Evolutionary conservation across 2,329 filamentous ascomycete genomes (phyloP).

Genomic region (Calonectria fujianensis): DNA sequence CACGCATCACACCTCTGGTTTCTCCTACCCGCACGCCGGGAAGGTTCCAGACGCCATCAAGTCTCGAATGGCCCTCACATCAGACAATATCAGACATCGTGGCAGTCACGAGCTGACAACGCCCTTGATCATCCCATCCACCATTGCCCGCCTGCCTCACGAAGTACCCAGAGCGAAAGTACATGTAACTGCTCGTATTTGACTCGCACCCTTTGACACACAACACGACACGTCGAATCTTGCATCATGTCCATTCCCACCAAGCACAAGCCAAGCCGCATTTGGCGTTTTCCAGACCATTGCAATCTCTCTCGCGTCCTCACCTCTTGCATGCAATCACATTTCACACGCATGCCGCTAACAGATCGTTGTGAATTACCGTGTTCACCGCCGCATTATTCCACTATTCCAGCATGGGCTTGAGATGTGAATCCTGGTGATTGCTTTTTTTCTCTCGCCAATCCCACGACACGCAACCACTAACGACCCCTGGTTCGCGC

Average conservation of each 20-base stretch:
- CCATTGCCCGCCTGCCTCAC: neutral
- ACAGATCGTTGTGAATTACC: conserved; percentile 2
- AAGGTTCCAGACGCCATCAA: conserved; percentile 18
- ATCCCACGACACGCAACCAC: conserved; percentile 23
- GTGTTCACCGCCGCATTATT: conserved; percentile 19
- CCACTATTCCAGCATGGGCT: conserved; percentile 20
- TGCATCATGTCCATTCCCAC: conserved; percentile 13
- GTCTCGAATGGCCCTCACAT: conserved; percentile 32
- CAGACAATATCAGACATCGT: conserved; percentile 31
- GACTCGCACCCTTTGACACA: conserved; percentile 1
- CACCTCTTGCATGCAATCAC: conserved; percentile 18
- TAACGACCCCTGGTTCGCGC: conserved; percentile 13
- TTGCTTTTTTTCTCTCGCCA: conserved; percentile 22
- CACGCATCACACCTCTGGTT: conserved; percentile 11
- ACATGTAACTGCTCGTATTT: conserved; percentile 16
- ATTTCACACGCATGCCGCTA: conserved; percentile 26
- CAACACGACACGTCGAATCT: conserved; percentile 17
- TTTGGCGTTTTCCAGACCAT: conserved; percentile 18
- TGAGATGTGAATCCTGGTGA: conserved; percentile 12
- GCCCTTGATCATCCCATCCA: neutral
- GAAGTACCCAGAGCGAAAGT: neutral
- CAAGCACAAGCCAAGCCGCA: conserved; percentile 22
- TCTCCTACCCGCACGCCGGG: conserved; percentile 14
- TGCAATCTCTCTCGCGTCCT: conserved; percentile 5
- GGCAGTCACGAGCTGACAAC: conserved; percentile 25